These are phyloP conservation scores for Chamaecyparis obtusa DNA, from an alignment of 75 land plant genomes.

Conservation along the genomic window DNA sequence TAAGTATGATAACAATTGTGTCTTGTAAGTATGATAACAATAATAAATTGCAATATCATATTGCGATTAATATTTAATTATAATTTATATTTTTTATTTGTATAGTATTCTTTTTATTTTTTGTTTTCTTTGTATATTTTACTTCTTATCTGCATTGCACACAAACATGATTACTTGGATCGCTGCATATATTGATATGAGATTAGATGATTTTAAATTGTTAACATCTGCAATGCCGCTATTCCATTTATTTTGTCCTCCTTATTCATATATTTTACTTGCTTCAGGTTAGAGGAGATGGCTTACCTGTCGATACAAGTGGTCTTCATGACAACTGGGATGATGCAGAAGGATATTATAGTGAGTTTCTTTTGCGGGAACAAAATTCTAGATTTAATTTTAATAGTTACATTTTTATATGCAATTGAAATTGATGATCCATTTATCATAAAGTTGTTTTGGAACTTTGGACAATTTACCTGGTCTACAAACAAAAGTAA, in stretches of 20 bases:
- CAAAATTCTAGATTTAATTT: background rate
- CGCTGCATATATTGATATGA: background rate
- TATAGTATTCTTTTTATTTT: too few species aligned
- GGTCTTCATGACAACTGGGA: constrained; percentile 99
- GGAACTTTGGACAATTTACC: background rate
- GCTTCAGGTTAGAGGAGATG: constrained; percentile 77
- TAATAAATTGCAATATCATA: too few species aligned
- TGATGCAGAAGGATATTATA: constrained; percentile 95
- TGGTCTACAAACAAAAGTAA: background rate
- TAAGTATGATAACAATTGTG: background rate
- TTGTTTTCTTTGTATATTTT: too few species aligned
- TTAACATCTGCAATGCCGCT: background rate
- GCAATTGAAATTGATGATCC: background rate
- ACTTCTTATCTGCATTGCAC: too few species aligned
- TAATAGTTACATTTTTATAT: background rate
- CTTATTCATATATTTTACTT: background rate
- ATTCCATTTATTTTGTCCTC: background rate
- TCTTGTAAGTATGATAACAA: background rate
- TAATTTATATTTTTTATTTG: too few species aligned
- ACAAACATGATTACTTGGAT: background rate
- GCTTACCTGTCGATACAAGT: constrained; percentile 67
- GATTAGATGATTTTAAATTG: background rate
- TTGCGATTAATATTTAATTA: too few species aligned
- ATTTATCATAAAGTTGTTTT: background rate
- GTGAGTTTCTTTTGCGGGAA: constrained; percentile 41